Conservation (phyloP, 495 filamentous ascomycete genomes). For the Thozetella sp. region DNA sequence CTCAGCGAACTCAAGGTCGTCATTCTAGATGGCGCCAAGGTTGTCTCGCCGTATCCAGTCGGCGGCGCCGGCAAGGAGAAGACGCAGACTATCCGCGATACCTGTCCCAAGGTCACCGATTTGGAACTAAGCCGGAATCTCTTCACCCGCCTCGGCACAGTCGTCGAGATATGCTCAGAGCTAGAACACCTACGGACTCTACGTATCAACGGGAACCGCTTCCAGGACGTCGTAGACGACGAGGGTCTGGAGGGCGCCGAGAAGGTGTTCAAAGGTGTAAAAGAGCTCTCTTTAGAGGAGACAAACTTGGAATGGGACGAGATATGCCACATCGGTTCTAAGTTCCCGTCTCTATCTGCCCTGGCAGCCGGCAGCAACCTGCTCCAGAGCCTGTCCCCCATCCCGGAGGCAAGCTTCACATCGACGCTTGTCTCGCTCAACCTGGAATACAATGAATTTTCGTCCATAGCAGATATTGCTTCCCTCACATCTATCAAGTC, state of each 20-base stretch:
- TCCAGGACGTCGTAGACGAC: slow-evolving; percentile 47
- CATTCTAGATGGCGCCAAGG: slow-evolving; percentile 73
- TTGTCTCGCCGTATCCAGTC: slow-evolving; percentile 47
- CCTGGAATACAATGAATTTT: slow-evolving; percentile 77
- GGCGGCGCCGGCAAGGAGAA: slow-evolving; percentile 28
- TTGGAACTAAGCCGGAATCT: slow-evolving; percentile 88
- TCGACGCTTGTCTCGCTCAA: slow-evolving; percentile 57
- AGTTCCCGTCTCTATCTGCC: slow-evolving; percentile 62
- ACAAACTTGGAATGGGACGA: slow-evolving; percentile 75
- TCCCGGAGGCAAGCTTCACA: slow-evolving; percentile 42
- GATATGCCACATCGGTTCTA: slow-evolving; percentile 46
- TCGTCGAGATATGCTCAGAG: slow-evolving; percentile 69
- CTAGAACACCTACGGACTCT: slow-evolving; percentile 64
- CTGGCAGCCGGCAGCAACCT: slow-evolving; percentile 55
- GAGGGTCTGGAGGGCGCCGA: slow-evolving; percentile 27
- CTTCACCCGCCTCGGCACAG: slow-evolving; percentile 64
- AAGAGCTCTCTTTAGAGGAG: slow-evolving; percentile 72
- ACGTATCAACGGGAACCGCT: slow-evolving; percentile 78
- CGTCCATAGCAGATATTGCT: slow-evolving; percentile 57
- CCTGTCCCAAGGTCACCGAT: slow-evolving; percentile 70
- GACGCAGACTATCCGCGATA: slow-evolving; percentile 38
- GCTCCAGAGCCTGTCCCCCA: slow-evolving; percentile 37
- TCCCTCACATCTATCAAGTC: slow-evolving; percentile 57
- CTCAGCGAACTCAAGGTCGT: slow-evolving; percentile 78
- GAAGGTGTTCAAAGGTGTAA: slow-evolving; percentile 55